These are phyloP conservation scores for Calonectria naviculata DNA, from an alignment of 2,329 filamentous ascomycete species.

Conservation along the genomic window DNA sequence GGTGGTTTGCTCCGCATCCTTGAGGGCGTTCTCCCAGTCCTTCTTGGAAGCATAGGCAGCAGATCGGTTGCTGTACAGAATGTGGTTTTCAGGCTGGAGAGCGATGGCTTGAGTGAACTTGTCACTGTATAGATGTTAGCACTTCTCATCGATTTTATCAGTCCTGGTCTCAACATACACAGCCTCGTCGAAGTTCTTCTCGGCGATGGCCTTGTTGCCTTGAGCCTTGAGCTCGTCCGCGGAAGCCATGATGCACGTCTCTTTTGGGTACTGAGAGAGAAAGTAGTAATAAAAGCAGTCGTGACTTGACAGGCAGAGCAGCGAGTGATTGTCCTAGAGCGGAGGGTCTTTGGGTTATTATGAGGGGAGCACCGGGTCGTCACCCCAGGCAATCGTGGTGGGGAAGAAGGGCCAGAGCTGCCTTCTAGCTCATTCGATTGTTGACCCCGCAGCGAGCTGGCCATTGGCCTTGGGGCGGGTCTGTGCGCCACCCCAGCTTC, in stretches of 20 bases:
- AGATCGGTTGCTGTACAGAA: constrained; percentile 97
- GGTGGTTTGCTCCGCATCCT: constrained; percentile 93
- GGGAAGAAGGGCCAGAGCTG: constrained; percentile 45
- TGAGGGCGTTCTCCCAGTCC: constrained; percentile 85
- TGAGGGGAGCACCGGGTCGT: constrained; percentile 33
- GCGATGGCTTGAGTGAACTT: constrained; percentile 96
- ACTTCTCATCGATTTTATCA: not conserved
- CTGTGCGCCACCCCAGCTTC: constrained; percentile 24
- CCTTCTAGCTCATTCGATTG: constrained; percentile 59
- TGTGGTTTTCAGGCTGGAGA: constrained; percentile 89
- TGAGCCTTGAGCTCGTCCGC: constrained; percentile 91
- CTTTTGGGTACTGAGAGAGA: constrained; percentile 8
- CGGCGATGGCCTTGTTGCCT: constrained; percentile 98
- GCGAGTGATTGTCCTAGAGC: constrained; percentile 23
- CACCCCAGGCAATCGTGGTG: constrained; percentile 40
- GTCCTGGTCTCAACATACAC: constrained; percentile 72
- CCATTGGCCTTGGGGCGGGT: constrained; percentile 43
- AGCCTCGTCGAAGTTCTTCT: constrained; percentile 96
- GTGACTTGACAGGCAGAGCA: constrained; percentile 14
- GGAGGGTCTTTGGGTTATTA: constrained; percentile 21
- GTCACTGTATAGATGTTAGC: constrained; percentile 66
- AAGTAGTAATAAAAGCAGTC: constrained; percentile 16
- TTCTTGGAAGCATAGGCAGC: constrained; percentile 88
- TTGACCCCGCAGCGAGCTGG: constrained; percentile 36
- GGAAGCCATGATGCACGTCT: constrained; percentile 59